Evolutionary conservation across 2,329 filamentous ascomycete genomes (phyloP), one percentile per base, ranked within the genome.

Genomic region (Gnomoniopsis sp.): DNA sequence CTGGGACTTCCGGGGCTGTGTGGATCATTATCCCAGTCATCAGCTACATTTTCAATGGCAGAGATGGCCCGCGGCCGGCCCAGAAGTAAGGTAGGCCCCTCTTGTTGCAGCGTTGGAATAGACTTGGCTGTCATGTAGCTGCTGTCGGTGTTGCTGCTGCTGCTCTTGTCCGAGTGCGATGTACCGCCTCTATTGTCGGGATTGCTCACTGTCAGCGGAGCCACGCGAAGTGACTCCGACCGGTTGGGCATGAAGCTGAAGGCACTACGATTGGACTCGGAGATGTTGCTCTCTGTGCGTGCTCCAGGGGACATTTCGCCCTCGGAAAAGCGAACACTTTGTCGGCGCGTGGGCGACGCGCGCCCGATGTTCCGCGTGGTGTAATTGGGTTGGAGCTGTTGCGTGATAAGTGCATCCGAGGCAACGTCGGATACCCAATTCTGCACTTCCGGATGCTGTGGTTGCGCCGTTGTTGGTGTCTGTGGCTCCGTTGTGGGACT

Each of bases 341-440:
- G 66, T 12, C 73, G 70, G 4, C 73, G 71, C 0, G 71, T 72
- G 1, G 77, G 77, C 2, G 77, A 78, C 63, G 44, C 69, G 65
- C 52, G 66, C 63, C 62, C 50, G 36, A 65, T 59, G 3, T 65
- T 63, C 43, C 63, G 64, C 41, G 66, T 59, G 3, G 66, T 64
- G 44, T 63, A 64, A 38, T 68, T 67, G n/a, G 69, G 70, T 48
- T 73, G 72, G 67, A 78, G 75, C 49, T 75, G 76, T 2, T 74
- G 67, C 2, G 77, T 72, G 19, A 85, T 72, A 10, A 85, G 71
- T 1, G 79, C 75, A 60, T 84, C 81, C 1, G 80, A 77, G 2
- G 77, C 81, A 1, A 84, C 75, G 38, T 84, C 81, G 0, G 77
- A 77, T 49, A 83, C 81, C 83, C 83, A 86, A 61, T 81, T 79